Evolutionary conservation across 2,329 filamentous ascomycete genomes (phyloP), one percentile per base, ranked within the genome.

Genomic region (Fusarium sp.): DNA sequence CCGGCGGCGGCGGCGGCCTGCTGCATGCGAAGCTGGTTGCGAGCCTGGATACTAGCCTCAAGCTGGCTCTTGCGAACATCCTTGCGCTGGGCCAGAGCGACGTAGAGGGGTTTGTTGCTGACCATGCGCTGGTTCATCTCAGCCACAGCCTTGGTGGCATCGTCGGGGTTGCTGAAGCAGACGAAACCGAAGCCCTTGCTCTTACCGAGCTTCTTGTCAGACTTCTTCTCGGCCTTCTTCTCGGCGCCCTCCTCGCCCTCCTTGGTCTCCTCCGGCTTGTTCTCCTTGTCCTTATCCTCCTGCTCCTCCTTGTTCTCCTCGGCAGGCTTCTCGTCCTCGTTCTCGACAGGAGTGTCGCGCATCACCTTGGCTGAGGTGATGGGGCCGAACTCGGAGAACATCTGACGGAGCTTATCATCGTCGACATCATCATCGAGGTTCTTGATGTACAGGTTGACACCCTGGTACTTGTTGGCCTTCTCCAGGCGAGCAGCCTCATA

Each of bases 81-180:
- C 92, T 99, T 99, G 87, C 97, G 96, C 90, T 99, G 97, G 76
- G 97, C 97, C 76, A 99, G 91, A 80, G 97, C 97, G 81, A 99
- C 97, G 83, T 99, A 99, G 71, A 99, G 90, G 67, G 97, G 97
- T 92, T 99, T 99, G 87, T 91, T 91, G 84, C 95, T 93, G 78
- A 98, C 90, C 97, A 99, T 99, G 85, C 97, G 95, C 90, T 98
- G 96, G 90, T 99, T 99, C 95, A 98, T 98, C 86, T 99, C 97
- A 71, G 95, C 95, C 76, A 99, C 96, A 76, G 97, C 97, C 92
- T 98, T 98, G 87, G 96, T 98, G 77, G 97, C 97, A 85, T 99
- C 97, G 81, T 99, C 97, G 71, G 97, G 95, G 90, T 97, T 98
- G 91, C 94, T 97, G 89, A 99, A 99, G 93, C 97, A 99, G 82